phyloP scores from a whole-genome alignment of 2,329 filamentous ascomycete genomes.

The Scedosporium aurantiacum region DNA sequence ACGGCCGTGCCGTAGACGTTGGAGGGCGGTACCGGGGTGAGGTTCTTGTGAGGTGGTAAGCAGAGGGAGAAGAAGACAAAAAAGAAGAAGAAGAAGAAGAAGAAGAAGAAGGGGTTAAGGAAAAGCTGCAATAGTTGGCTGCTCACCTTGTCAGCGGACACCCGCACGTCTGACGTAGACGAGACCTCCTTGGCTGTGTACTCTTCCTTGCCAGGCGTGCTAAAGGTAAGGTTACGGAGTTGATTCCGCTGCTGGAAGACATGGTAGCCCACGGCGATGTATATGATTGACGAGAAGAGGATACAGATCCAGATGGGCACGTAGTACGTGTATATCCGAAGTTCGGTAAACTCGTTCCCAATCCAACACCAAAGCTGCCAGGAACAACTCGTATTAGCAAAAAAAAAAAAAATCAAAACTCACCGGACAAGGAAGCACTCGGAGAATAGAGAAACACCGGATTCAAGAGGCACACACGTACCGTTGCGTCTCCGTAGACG shows the following conservation, averaged over 20 bases:
- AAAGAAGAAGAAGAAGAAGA: neutral
- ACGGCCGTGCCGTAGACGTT: constrained; percentile 39
- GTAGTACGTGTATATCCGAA: constrained; percentile 52
- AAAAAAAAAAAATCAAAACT: neutral
- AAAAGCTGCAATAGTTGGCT: too few species aligned
- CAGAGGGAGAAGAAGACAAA: neutral
- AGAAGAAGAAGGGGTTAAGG: neutral
- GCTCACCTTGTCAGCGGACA: constrained; percentile 24
- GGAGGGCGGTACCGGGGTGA: constrained; percentile 12
- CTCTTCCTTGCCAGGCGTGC: constrained; percentile 14
- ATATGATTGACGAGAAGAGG: constrained; percentile 40
- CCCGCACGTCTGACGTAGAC: constrained; percentile 15
- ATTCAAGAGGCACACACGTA: constrained; percentile 19
- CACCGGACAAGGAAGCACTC: constrained; percentile 13
- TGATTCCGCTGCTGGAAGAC: constrained; percentile 48
- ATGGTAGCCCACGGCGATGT: constrained; percentile 46
- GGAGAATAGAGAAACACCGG: too few species aligned
- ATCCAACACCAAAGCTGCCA: constrained; percentile 53
- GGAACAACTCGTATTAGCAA: neutral
- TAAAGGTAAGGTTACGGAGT: constrained; percentile 34
- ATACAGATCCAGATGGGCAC: constrained; percentile 52
- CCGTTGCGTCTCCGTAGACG: constrained; percentile 47
- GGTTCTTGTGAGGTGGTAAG: constrained; percentile 12
- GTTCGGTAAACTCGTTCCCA: constrained; percentile 37
- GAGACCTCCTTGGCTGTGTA: constrained; percentile 10